Percentiles rank a stretch among this genome's conserved stretches.
Conservation (phyloP, 1,284 basidiomycete genomes). For the Papiliotrema laurentii region DNA sequence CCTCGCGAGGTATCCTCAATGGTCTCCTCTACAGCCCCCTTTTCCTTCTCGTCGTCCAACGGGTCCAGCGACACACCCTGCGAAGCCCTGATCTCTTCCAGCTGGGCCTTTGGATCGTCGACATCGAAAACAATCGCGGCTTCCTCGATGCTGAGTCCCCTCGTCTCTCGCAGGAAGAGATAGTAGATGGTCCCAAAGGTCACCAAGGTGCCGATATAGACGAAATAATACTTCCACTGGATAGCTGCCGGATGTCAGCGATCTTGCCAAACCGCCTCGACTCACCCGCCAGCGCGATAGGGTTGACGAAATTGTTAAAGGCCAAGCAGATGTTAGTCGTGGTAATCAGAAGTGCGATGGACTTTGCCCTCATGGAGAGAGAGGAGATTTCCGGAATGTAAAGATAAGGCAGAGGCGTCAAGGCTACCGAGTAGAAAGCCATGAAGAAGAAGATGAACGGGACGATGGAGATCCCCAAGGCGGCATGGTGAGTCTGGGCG, state of each 20-base stretch:
- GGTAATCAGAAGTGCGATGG: slow-evolving; percentile 25
- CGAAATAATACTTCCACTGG: slow-evolving; percentile 62
- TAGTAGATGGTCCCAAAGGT: slow-evolving; percentile 39
- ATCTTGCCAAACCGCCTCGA: too few relatives aligned
- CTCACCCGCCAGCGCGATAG: slow-evolving; percentile 63
- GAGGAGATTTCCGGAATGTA: slow-evolving; percentile 57
- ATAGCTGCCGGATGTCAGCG: too few relatives aligned
- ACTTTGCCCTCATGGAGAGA: slow-evolving; percentile 62
- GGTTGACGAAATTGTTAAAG: slow-evolving; percentile 78
- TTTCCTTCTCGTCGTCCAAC: too few relatives aligned
- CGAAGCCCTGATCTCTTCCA: too few relatives aligned
- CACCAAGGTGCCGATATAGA: slow-evolving; percentile 52
- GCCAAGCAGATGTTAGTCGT: slow-evolving; percentile 53
- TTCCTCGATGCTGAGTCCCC: slow-evolving; percentile 38
- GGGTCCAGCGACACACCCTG: too few relatives aligned
- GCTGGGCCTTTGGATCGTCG: too few relatives aligned
- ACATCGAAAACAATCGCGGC: slow-evolving; percentile 27
- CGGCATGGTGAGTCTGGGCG: not conserved
- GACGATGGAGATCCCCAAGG: slow-evolving; percentile 49
- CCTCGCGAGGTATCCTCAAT: too few relatives aligned
- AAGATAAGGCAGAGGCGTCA: slow-evolving; percentile 58
- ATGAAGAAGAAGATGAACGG: slow-evolving; percentile 67
- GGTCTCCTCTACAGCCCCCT: too few relatives aligned
- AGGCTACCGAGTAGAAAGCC: slow-evolving; percentile 54
- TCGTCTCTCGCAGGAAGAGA: slow-evolving; percentile 31